Base-by-base conservation (phyloP, 2,329 filamentous ascomycete species). In the Xylariaceae sp. region DNA sequence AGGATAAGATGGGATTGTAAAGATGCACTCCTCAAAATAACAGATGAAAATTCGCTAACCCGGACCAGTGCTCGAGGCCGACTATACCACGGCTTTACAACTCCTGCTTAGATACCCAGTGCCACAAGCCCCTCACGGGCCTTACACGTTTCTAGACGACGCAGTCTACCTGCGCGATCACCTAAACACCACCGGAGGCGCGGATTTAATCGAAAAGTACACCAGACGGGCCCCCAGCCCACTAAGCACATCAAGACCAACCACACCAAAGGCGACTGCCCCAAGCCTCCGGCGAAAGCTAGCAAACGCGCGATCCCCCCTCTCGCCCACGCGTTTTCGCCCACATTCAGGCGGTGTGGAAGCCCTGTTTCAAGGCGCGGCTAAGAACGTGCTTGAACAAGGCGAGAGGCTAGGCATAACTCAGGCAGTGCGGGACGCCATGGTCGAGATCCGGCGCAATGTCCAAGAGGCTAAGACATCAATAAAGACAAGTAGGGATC, bases 1-100 rank as follows among this genome's bases (percentile, higher is more conserved):
- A 83, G 94, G 47, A 90, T 97, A 62, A 84, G 92, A 53, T 96
- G 92, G 92, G 83, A 92, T 62, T 74, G 89, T 94, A 74, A n/a
- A 76, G 57, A 10, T 18, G 15, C 36, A 37, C 2, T n/a, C 34
- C 21, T 13, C 18, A 6, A 26, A 16, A 39, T 18, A 12, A 13
- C 9, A 13, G n/a, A 66, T 26, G 49, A 39, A 8, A 34, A 21
- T 26, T 49, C 41, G 45, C 67, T 72, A 52, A 72, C 58, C 19
- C 6, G 5, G 37, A 39, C 18, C 54, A 91, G 88, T 99, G 34
- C 74, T 97, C 22, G 84, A 89, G 58, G 85, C 89, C 12, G 92
- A 97, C 69, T 96, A 96, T 65, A 92, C 94, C 1, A 81, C 84
- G 34, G 92, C 89, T 8, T 75, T 99, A 49, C 87, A 89, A 52